Base-by-base conservation (phyloP, 441 rosid species). In the Eutrema salsugineum region DNA sequence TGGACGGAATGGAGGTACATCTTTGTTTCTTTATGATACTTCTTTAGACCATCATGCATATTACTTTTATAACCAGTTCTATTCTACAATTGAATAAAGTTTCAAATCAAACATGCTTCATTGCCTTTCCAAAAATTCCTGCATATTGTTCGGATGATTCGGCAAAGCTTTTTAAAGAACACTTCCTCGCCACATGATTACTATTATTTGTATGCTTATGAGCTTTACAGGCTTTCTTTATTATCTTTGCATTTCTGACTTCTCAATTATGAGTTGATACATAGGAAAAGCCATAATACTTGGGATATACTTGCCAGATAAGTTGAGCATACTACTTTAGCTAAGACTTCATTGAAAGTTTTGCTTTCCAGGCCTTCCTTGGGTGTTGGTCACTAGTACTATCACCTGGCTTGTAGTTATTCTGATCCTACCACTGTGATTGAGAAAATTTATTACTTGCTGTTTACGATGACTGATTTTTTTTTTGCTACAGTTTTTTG, bases 1-100 rank as follows among this genome's bases (percentile, higher is more conserved):
- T 87, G 65, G 88, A 80, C 62, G 95, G 97, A 42, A 67, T 80
- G 36, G 94, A 90, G 97, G 99, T 94, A 79, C 38, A 56, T 40
- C 46, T 63, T 63, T 8, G 55, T 66, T 50, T 56, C 42, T 57
- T 59, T 38, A 11, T 48, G 48, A 48, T 50, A 58, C 16, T 42
- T 64, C 33, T 11, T 28, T 40, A 12, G 39, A 54, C 38, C 39
- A 47, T 22, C 75, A 49, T 24, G 19, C 46, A 53, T 68, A 19
- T 46, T 54, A 53, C 51, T 22, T 9, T 8, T 40, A 30, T 28
- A 12, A 16, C 67, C 40, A 22, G 42, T 8, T 15, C 30, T 48
- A 72, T 33, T 63, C 33, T 43, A 46, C 71, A 30, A 33, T 28
- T 15, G 3, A 8, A 10, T 32, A 73, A 57, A 50, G 60, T 73